phyloP scores from a whole-genome alignment of 2,329 filamentous ascomycete species.

The Pseudogymnoascus sp. region DNA sequence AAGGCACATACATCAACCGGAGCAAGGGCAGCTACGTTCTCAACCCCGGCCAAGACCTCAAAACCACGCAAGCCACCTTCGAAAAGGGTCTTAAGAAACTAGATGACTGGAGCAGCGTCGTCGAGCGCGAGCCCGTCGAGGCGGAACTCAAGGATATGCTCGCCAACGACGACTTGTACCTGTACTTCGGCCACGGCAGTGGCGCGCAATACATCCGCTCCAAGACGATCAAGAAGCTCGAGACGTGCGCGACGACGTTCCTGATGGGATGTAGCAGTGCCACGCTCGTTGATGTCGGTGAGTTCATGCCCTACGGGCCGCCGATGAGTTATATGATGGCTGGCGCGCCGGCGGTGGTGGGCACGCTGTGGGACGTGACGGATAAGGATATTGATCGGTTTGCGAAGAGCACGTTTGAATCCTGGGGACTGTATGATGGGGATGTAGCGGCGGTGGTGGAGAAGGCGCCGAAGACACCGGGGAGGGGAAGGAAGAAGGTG shows the following conservation, averaged over 20 bases:
- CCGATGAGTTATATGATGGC: constrained; percentile 89
- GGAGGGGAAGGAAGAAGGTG: constrained; percentile 25
- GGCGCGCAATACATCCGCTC: constrained; percentile 90
- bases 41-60: constrained; percentile 80
- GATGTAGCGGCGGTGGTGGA: constrained; percentile 15
- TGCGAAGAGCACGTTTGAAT: constrained; percentile 66
- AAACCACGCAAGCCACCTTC: constrained; percentile 70
- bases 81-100: constrained; percentile 57
- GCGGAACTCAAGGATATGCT: constrained; percentile 66
- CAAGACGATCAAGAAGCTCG: constrained; percentile 70
- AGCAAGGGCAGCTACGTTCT: constrained; percentile 67
- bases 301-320: constrained; percentile 85
- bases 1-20: constrained; percentile 49
- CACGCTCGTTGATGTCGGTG: constrained; percentile 68
- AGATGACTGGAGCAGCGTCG: constrained; percentile 60
- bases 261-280: constrained; percentile 94
- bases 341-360: constrained; percentile 76
- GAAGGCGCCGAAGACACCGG: constrained; percentile 25
- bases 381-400: constrained; percentile 96
- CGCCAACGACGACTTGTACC: constrained; percentile 57
- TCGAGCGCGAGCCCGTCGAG: constrained; percentile 64
- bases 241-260: constrained; percentile 71
- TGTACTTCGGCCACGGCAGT: constrained; percentile 96
- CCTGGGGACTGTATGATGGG: constrained; percentile 63
- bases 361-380: constrained; percentile 95